Evolutionary conservation across 2,329 filamentous ascomycete species (phyloP), one percentile per base, ranked within the genome.

Genomic region (Verruconis gallopava): DNA sequence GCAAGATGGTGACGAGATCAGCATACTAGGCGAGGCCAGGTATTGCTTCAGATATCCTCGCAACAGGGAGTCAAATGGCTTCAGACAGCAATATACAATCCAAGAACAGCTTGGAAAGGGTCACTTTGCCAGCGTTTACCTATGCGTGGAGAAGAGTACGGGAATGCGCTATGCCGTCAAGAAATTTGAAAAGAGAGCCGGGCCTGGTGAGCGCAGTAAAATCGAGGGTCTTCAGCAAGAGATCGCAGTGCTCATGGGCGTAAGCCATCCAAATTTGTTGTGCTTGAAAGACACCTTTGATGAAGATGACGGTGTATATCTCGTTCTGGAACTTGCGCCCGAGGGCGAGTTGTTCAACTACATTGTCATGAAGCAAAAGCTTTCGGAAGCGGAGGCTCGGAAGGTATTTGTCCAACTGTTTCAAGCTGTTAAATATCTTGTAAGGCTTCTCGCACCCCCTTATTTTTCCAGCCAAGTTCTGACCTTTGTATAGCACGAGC

Each of bases 331-430:
- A 58, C 71, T 96, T 51, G 89, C 89, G 2, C 70, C 85, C 0
- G 86, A 94, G 61, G 91, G 91, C 53, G 93, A 98, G 62, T 67
- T 98, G 12, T 98, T 98, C 71, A 94, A 96, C 56, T 80, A 77
- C 64, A 95, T 98, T 47, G 81, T 95, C 19, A 79, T 80, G 71
- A 89, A 93, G 63, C 75, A 85, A 56, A 95, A 93, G 59, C 67
- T 98, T 46, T 79, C 75, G 2, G 91, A 98, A 60, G 67, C 72
- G 3, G 85, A 96, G 58, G 75, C 85, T 2, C 78, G 89, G 30
- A 89, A 84, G 59, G 69, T 98, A 17, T 96, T 96, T 58, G 69
- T 78, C 20, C 91, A 98, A 59, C 65, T 98, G 19, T 94, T 98
- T 59, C 80, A 93, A 48, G 91, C 85, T 17, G 73, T 96, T 49